Evolutionary conservation across 148 eudicot species (phyloP), one percentile per base, ranked within the genome.

Genomic region (Silene conica): DNA sequence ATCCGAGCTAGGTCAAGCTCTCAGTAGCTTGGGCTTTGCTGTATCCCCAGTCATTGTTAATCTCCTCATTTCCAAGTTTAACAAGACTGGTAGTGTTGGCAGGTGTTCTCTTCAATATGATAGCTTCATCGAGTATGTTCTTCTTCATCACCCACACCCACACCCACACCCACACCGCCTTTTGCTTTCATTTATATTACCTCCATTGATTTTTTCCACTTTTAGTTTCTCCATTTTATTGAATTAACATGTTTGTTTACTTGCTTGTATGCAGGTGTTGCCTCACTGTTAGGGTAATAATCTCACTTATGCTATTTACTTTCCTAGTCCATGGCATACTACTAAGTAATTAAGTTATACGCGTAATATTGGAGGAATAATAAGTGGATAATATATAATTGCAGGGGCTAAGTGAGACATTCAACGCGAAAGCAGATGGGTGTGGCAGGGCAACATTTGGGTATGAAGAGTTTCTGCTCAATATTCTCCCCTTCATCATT

Each of bases 351-450:
- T n/a, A n/a, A n/a, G 8, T 15, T 10, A 63, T 13, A 6, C 6
- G 16, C 16, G 1, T 43, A 19, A 67, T 7, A 67, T 7, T 19
- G 0, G 16, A n/a, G 6, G 2, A 9, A 43, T 20, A 20, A 45
- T 67, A 13, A 8, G 0, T 43, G 25, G 48, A 19, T 67, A 38
- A 38, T 38, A n/a, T 7, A 11, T 22, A 50, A 5, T 15, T 69
- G 26, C 83, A 93, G 97, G 98, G 97, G 41, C 75, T 93, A 13
- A 88, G 91, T 0, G 98, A 89, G 72, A 91, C 85, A 69, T 91
- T 91, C 75, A 88, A 82, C 73, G 96, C 88, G 52, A 91, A 87
- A 75, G 98, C 85, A 69, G 83, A 67, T 38, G 43, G 43, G 8
- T 61, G 88, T 58, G 98, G 95, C 22, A 80, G 84, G 22, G 98